Conservation (phyloP, 2,329 filamentous ascomycete species). For the Claviceps sorghi region DNA sequence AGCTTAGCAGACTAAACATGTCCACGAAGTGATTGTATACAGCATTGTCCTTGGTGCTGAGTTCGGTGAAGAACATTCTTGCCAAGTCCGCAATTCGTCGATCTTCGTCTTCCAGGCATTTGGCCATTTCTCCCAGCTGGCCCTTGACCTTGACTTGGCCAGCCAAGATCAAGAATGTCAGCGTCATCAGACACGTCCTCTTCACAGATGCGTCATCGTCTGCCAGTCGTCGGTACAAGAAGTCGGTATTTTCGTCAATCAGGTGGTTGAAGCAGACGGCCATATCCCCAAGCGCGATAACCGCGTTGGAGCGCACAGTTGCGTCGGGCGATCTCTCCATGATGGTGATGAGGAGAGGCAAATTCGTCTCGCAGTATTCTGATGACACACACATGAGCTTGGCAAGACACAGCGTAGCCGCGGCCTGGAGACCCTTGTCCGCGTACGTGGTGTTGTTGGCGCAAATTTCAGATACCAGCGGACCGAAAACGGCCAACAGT, state of each 20-base stretch:
- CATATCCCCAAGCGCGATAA: constrained; percentile 96
- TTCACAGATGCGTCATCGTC: constrained; percentile 84
- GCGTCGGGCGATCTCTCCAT: constrained; percentile 89
- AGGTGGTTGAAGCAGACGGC: constrained; percentile 98
- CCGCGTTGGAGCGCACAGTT: constrained; percentile 86
- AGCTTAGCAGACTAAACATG: constrained; percentile 88
- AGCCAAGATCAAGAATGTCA: constrained; percentile 92
- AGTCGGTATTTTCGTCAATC: constrained; percentile 98
- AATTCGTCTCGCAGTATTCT: constrained; percentile 88
- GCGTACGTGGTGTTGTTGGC: constrained; percentile 86
- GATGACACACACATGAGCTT: constrained; percentile 98
- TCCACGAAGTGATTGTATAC: constrained; percentile 99
- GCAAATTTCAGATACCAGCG: constrained; percentile 84
- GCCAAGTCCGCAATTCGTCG: constrained; percentile 86
- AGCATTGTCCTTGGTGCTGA: constrained; percentile 95
- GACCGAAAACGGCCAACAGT: constrained; percentile 78
- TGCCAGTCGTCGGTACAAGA: constrained; percentile 83
- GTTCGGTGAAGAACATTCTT: constrained; percentile 95
- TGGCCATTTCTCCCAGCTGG: constrained; percentile 96
- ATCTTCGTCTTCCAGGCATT: constrained; percentile 93
- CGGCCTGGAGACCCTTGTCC: constrained; percentile 79
- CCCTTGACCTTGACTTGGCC: constrained; percentile 99
- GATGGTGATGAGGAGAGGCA: constrained; percentile 90
- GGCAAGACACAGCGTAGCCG: constrained; percentile 84
- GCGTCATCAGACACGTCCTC: constrained; percentile 92